phyloP scores from a whole-genome alignment of 2,329 filamentous ascomycete species.

The Paecilomyces niveus region DNA sequence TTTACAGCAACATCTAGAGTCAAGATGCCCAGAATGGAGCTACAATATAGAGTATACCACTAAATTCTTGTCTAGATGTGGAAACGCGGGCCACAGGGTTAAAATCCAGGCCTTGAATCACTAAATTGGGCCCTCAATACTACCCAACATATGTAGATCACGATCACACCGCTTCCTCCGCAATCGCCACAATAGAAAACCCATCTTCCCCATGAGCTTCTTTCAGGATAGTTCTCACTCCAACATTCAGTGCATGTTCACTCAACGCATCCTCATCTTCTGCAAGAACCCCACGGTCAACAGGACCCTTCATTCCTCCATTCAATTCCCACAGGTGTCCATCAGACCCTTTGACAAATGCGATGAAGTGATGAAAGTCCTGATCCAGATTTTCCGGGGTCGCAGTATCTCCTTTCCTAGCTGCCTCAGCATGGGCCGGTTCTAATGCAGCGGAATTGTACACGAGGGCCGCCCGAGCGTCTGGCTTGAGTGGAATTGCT shows the following conservation, averaged over 20 bases:
- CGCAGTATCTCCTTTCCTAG: conserved; percentile 17
- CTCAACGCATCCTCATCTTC: conserved; percentile 25
- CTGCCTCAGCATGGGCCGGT: neutral
- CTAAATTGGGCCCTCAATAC: too few species aligned
- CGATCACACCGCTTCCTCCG: neutral
- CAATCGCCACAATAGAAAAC: neutral
- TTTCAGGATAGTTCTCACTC: conserved; percentile 13
- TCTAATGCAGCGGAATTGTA: conserved; percentile 28
- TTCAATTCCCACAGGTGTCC: conserved; percentile 29
- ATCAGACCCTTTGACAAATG: conserved; percentile 25
- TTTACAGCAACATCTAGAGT: too few species aligned
- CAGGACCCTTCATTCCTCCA: conserved; percentile 22
- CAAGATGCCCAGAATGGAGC: too few species aligned
- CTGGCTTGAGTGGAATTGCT: conserved; percentile 38
- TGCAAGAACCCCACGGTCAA: conserved; percentile 19
- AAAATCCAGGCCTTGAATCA: too few species aligned
- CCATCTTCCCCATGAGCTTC: neutral
- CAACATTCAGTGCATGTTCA: conserved; percentile 19
- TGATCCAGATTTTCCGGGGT: conserved; percentile 14
- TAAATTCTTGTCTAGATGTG: too few species aligned
- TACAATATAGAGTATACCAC: too few species aligned
- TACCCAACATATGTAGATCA: neutral
- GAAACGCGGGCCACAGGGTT: too few species aligned
- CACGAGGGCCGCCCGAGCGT: conserved; percentile 44
- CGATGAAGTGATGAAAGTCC: conserved; percentile 19